phyloP scores from a whole-genome alignment of 2,329 filamentous ascomycete genomes.

The Geoglossum cookeanum region DNA sequence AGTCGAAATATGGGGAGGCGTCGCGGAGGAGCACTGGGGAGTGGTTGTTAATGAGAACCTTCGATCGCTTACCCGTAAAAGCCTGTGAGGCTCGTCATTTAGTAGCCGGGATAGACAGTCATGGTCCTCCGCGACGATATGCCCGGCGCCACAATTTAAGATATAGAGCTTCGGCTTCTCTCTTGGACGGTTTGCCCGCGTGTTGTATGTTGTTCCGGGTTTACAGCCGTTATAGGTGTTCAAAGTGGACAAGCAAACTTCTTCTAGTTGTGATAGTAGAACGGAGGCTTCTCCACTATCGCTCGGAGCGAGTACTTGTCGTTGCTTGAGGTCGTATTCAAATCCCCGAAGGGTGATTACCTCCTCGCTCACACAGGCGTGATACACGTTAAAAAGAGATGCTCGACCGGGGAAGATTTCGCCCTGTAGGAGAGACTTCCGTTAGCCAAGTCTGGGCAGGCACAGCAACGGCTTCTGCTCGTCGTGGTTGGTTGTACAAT shows the following conservation, averaged over 20 bases:
- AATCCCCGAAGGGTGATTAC: not conserved
- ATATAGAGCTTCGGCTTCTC: not conserved
- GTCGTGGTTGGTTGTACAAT: not conserved
- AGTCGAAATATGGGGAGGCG: not conserved
- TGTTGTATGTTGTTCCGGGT: not conserved
- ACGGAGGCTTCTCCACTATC: not conserved
- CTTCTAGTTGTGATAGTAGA: not conserved
- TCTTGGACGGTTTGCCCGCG: not conserved
- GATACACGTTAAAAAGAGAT: not conserved
- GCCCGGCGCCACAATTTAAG: not conserved
- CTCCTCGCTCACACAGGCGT: not conserved
- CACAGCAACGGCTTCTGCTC: not conserved
- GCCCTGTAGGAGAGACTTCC: not conserved
- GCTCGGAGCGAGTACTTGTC: not conserved
- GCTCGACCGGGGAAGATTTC: not conserved
- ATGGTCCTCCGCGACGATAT: not conserved
- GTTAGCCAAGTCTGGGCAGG: not conserved
- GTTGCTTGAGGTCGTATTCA: not conserved
- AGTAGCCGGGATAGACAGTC: not conserved
- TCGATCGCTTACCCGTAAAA: not conserved
- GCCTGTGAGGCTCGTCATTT: not conserved
- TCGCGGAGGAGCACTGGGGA: not conserved
- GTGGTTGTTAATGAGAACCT: not conserved
- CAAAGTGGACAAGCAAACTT: not conserved
- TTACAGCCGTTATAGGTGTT: not conserved